Evolutionary conservation across 2,329 filamentous ascomycete genomes (phyloP).

Genomic region (Exophiala bonariae): DNA sequence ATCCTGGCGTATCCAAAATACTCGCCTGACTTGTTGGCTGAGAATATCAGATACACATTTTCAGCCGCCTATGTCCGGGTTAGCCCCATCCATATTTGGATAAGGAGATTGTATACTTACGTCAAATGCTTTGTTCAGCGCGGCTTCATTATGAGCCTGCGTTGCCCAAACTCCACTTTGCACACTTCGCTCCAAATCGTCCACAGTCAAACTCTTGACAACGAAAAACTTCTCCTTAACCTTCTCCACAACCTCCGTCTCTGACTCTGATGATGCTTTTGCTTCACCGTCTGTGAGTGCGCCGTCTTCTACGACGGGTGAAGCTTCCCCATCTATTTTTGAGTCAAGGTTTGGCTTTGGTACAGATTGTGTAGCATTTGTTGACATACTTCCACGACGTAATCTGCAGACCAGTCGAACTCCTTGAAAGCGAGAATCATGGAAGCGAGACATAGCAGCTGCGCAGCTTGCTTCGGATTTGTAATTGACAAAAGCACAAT

Average conservation of each 20-base stretch:
- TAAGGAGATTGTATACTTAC: constrained; percentile 48
- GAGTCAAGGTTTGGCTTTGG: constrained; percentile 37
- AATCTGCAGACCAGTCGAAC: constrained; percentile 83
- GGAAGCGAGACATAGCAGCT: constrained; percentile 77
- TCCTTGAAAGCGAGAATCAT: constrained; percentile 86
- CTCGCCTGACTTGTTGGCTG: constrained; percentile 94
- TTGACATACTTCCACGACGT: constrained; percentile 56
- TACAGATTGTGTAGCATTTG: constrained; percentile 50
- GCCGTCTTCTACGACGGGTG: constrained; percentile 5
- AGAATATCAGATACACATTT: constrained; percentile 89
- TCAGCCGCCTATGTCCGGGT: constrained; percentile 62
- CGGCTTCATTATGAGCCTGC: constrained; percentile 87
- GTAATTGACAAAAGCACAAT: constrained; percentile 96
- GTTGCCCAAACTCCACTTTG: constrained; percentile 89
- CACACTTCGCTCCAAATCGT: constrained; percentile 88
- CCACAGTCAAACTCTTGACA: constrained; percentile 86
- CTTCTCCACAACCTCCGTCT: constrained; percentile 22
- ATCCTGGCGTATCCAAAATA: constrained; percentile 96
- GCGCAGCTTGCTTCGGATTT: constrained; percentile 74
- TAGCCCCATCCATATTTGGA: constrained; percentile 10
- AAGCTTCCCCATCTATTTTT: constrained; percentile 1
- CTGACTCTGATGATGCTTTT: constrained; percentile 14
- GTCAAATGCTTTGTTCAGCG: constrained; percentile 78
- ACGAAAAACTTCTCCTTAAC: constrained; percentile 81
- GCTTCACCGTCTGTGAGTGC: constrained; percentile 18